Evolutionary conservation across 2,329 filamentous ascomycete species (phyloP), one percentile per base, ranked within the genome.

Genomic region (Fusarium robinianum): DNA sequence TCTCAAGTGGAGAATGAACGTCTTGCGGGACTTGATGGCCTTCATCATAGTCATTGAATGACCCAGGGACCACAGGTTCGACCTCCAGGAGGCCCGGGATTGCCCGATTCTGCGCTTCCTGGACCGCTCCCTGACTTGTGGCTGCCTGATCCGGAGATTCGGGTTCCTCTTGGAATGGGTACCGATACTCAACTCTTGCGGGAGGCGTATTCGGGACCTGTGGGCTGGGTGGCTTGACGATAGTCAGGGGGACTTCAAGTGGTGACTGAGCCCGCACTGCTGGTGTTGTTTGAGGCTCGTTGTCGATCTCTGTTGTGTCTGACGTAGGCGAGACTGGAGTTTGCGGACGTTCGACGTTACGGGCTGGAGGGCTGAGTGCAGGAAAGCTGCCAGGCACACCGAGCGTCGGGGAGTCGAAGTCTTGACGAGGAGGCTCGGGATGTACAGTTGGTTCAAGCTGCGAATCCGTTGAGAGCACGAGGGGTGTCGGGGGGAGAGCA

Each of bases 231-330:
- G 64, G 58, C 35, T 63, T 63, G 17, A 62, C 46, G 32, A 61
- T 51, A 14, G 56, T 58, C 32, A 58, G 56, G 32, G 59, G 57
- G 10, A 60, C 53, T 24, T 61, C 55, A 10, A 53, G 34, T 8
- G 57, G 56, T 16, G 59, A 37, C 8, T 62, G 52, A 16, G 69
- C 63, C 29, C 67, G 70, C 11, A 71, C 57, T 1, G 75, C 69
- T 2, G 76, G 69, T 31, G 83, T 79, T 2, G 77, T 80, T 62
- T 90, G 86, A 15, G 83, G 76, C 55, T 90, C 86, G n/a, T 75
- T 77, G 54, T 90, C 87, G 55, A 90, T 87, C 57, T 88, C 83
- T 0, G 85, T 89, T 6, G 77, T 77, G 27, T 76, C 76, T n/a
- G 83, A 84, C 5, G 69, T 70, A 32, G 69, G 70, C 5, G 85